These are phyloP conservation scores for Wickerhamiella slavikovae DNA, from an alignment of 805 yeast genomes.

Conservation along the genomic window DNA sequence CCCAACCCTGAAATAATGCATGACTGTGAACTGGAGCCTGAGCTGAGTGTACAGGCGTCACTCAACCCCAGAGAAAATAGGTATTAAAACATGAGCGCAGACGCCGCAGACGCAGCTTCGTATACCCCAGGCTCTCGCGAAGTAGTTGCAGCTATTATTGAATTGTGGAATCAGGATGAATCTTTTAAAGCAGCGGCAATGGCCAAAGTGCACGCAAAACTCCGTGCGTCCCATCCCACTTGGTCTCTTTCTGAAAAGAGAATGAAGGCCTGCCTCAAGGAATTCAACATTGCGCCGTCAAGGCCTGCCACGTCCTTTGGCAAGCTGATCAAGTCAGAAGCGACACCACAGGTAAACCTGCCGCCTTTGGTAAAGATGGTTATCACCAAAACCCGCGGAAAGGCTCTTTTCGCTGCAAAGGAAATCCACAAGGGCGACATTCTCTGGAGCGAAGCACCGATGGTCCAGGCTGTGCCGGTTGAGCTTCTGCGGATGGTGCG, in stretches of 20 bases:
- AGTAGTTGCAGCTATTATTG: slow-evolving; percentile 37
- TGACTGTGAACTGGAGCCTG: too few species aligned
- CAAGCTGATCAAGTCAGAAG: slow-evolving; percentile 29
- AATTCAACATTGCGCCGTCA: slow-evolving; percentile 30
- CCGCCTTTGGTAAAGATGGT: slow-evolving; percentile 24
- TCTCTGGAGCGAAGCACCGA: slow-evolving; percentile 43
- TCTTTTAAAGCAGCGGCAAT: slow-evolving; percentile 36
- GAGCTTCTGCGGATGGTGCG: slow-evolving; percentile 40
- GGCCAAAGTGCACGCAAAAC: slow-evolving; percentile 28
- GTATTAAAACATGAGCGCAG: too few species aligned
- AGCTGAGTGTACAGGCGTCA: too few species aligned
- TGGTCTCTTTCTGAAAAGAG: slow-evolving; percentile 49
- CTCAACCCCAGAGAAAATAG: too few species aligned
- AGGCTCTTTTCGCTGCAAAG: slow-evolving; percentile 35
- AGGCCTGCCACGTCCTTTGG: slow-evolving; percentile 29
- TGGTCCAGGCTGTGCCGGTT: slow-evolving; percentile 44
- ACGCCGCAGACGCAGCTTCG: neutral
- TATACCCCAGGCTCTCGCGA: slow-evolving; percentile 36
- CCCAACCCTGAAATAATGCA: too few species aligned
- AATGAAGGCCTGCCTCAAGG: slow-evolving; percentile 31
- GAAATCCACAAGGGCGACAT: slow-evolving; percentile 28
- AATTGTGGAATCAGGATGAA: slow-evolving; percentile 50
- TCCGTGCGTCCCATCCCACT: slow-evolving; percentile 30
- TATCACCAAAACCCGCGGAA: slow-evolving; percentile 34
- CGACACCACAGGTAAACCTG: slow-evolving; percentile 25